phyloP scores from a whole-genome alignment of 371 early-diverging fungal species.

The Zopfochytrium polystomum region DNA sequence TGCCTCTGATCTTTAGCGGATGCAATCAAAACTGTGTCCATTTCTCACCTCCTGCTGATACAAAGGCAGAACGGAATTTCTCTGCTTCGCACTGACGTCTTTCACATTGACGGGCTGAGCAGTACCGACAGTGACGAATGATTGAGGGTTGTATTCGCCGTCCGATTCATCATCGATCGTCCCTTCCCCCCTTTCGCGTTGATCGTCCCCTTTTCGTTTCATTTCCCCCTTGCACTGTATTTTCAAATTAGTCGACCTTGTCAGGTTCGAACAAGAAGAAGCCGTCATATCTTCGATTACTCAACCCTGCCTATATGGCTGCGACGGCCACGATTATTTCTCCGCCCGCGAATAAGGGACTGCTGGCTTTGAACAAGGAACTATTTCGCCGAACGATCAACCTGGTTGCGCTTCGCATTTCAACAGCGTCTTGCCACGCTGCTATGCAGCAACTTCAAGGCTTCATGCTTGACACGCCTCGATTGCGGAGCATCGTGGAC shows the following conservation, averaged over 20 bases:
- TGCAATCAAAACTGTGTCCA: neutral
- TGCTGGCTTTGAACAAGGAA: constrained; percentile 28
- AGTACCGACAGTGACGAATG: constrained; percentile 34
- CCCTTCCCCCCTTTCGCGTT: no score
- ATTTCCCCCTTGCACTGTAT: no score
- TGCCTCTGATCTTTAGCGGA: constrained; percentile 20
- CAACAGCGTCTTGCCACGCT: constrained; percentile 20
- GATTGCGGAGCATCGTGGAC: constrained; percentile 28
- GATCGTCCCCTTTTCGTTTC: no score
- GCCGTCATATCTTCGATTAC: no score
- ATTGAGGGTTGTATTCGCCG: neutral
- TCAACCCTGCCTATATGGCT: no score
- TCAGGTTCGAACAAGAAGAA: no score
- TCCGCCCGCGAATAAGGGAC: constrained; percentile 36
- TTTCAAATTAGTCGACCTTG: no score
- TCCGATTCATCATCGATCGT: neutral
- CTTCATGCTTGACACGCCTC: constrained; percentile 34
- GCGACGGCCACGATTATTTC: neutral
- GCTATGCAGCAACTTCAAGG: constrained; percentile 36
- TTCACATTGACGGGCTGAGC: constrained; percentile 29
- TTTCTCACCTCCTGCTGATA: constrained; percentile 38
- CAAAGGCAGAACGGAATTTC: constrained; percentile 42
- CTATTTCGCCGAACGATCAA: constrained; percentile 24
- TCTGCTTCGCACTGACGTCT: constrained; percentile 34
- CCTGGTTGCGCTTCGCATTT: constrained; percentile 40